Evolutionary conservation across 441 rosid genomes (phyloP).

Genomic region (Pelargonium australe): DNA sequence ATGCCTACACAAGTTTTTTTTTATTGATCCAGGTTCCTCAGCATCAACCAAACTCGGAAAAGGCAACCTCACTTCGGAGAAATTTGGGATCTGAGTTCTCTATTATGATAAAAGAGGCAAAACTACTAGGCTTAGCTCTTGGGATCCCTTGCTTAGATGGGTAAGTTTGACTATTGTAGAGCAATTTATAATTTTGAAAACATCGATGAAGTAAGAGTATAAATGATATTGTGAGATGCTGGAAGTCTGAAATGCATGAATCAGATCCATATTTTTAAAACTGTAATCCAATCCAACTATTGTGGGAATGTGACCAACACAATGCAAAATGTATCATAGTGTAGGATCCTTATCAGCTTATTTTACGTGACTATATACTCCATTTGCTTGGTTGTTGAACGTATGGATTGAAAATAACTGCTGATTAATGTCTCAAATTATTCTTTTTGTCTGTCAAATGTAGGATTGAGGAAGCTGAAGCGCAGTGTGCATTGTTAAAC

Average conservation of each 20-base stretch:
- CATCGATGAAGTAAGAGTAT: slow-evolving; percentile 6
- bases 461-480: slow-evolving; percentile 94
- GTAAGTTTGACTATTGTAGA: slow-evolving; percentile 33
- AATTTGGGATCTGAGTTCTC: slow-evolving; percentile 93
- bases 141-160: slow-evolving; percentile 91
- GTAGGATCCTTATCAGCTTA: neutral
- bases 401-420: neutral
- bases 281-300: neutral
- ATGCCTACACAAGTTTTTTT: slow-evolving; percentile 17
- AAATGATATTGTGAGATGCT: neutral
- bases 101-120: slow-evolving; percentile 75
- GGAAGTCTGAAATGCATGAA: neutral
- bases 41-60: slow-evolving; percentile 36
- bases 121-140: slow-evolving; percentile 57
- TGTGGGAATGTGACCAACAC: neutral
- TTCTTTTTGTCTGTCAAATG: slow-evolving; percentile 16
- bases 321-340: neutral
- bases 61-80: slow-evolving; percentile 54
- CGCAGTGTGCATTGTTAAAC: slow-evolving; percentile 81
- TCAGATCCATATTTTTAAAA: neutral
- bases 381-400: neutral
- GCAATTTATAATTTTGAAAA: slow-evolving; percentile 5
- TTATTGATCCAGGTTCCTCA: slow-evolving; percentile 40
- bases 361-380: neutral
- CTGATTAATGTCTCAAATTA: neutral